phyloP scores from a whole-genome alignment of 2,329 filamentous ascomycete species.

The Tolypocladium ophioglossoides region DNA sequence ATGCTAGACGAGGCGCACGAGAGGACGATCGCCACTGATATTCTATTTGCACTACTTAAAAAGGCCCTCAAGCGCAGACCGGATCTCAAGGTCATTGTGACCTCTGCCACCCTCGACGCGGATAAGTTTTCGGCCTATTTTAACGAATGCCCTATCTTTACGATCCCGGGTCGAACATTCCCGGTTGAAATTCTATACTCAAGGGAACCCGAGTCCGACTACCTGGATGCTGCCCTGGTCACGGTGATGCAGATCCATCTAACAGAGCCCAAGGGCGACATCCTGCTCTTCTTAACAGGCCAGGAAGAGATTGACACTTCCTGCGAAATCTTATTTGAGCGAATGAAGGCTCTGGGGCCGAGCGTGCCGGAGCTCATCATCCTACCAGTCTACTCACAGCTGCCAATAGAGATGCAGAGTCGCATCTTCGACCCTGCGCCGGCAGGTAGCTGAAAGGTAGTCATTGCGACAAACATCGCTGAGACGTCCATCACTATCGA shows the following conservation, averaged over 20 bases:
- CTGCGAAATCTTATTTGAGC: conserved; percentile 84
- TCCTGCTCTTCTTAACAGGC: conserved; percentile 91
- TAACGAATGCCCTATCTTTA: conserved; percentile 91
- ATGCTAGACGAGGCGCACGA: conserved; percentile 99
- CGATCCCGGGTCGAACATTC: conserved; percentile 88
- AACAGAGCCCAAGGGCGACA: conserved; percentile 84
- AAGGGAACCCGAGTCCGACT: conserved; percentile 88
- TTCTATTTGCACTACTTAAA: conserved; percentile 87
- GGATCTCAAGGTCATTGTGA: conserved; percentile 91
- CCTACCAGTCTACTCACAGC: conserved; percentile 87
- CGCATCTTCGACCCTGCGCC: conserved; percentile 91
- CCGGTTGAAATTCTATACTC: conserved; percentile 96
- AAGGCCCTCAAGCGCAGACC: conserved; percentile 79
- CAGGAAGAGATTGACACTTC: conserved; percentile 96
- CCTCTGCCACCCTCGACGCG: conserved; percentile 89
- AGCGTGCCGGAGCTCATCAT: conserved; percentile 87
- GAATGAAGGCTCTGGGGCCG: conserved; percentile 91
- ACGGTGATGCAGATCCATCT: conserved; percentile 98
- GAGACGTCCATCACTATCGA: conserved; percentile 98
- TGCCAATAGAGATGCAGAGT: conserved; percentile 89
- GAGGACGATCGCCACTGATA: conserved; percentile 89
- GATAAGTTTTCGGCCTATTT: conserved; percentile 98
- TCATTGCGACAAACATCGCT: conserved; percentile 97
- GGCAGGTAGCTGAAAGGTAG: conserved; percentile 76
- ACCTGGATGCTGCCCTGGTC: conserved; percentile 84